phyloP scores from a whole-genome alignment of 768 basidiomycete genomes.

The Pleurotus cornucopiae region DNA sequence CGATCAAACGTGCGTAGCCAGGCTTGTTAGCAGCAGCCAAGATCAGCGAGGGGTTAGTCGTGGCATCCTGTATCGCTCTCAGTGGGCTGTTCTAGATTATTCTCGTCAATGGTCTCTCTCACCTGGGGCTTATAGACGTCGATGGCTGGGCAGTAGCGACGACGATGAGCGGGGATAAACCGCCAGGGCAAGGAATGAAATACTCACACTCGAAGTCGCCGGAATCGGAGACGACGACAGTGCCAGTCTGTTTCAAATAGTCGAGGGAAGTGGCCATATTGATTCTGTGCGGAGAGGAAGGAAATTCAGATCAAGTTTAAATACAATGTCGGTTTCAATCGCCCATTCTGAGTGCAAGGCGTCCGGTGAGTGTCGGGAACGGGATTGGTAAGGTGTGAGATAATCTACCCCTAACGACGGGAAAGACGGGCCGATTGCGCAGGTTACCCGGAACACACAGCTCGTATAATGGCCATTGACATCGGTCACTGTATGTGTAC shows the following conservation, averaged over 20 bases:
- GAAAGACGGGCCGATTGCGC: too few relatives aligned
- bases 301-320: too few relatives aligned
- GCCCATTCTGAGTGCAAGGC: too few relatives aligned
- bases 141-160: slow-evolving; percentile 57
- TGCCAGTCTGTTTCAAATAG: slow-evolving; percentile 85
- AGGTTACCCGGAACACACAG: too few relatives aligned
- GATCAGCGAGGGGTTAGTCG: slow-evolving; percentile 97
- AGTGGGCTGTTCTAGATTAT: too few relatives aligned
- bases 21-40: slow-evolving; percentile 90
- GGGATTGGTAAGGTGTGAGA: too few relatives aligned
- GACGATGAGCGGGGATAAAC: slow-evolving; percentile 16
- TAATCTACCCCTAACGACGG: too few relatives aligned
- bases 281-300: too few relatives aligned
- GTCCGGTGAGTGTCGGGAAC: too few relatives aligned
- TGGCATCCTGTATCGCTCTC: slow-evolving; percentile 70
- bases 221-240: slow-evolving; percentile 95
- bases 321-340: too few relatives aligned
- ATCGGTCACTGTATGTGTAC: too few relatives aligned
- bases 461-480: too few relatives aligned
- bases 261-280: slow-evolving; percentile 79
- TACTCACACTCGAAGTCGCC: slow-evolving; percentile 85
- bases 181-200: slow-evolving; percentile 13
- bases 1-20: slow-evolving; percentile 75
- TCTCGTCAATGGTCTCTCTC: slow-evolving; percentile 9
- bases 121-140: slow-evolving; percentile 95